Percentiles rank a stretch among this genome's conserved stretches.
These are phyloP conservation scores for Basipetospora chlamydospora DNA, from an alignment of 2,329 filamentous ascomycete genomes.

Conservation along the genomic window DNA sequence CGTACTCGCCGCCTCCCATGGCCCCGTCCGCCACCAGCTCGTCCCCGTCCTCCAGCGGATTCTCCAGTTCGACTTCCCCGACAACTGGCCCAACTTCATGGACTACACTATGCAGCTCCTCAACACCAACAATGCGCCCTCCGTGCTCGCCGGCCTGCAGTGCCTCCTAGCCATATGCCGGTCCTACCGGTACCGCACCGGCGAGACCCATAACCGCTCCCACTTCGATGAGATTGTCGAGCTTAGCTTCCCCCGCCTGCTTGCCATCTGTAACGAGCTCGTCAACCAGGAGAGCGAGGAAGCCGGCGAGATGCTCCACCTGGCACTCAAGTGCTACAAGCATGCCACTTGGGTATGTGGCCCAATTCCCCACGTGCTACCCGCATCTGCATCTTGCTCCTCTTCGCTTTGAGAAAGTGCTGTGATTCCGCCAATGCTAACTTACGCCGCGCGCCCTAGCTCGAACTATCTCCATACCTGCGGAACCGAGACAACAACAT, in stretches of 20 bases:
- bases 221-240: constrained; percentile 94
- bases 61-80: constrained; percentile 87
- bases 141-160: constrained; percentile 85
- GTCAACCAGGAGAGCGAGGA: constrained; percentile 86
- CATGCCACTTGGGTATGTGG: constrained; percentile 76
- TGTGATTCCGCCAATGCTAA: too few relatives aligned
- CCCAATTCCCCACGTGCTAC: constrained; percentile 3
- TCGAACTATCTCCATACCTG: constrained; percentile 69
- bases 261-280: constrained; percentile 76
- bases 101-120: constrained; percentile 82
- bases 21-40: constrained; percentile 79
- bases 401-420: too few relatives aligned
- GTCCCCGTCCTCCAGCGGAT: constrained; percentile 92
- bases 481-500: constrained; percentile 73
- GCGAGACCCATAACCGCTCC: constrained; percentile 57
- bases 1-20: constrained; percentile 65
- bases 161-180: constrained; percentile 90
- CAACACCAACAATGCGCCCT: constrained; percentile 69
- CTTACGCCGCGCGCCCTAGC: too few relatives aligned
- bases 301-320: constrained; percentile 90
- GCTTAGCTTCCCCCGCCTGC: constrained; percentile 73
- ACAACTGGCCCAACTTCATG: constrained; percentile 88
- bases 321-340: constrained; percentile 93
- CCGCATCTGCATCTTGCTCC: background rate
- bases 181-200: constrained; percentile 82